Conservation (phyloP, 805 yeast species). For the Cyberlindnera japonica region DNA sequence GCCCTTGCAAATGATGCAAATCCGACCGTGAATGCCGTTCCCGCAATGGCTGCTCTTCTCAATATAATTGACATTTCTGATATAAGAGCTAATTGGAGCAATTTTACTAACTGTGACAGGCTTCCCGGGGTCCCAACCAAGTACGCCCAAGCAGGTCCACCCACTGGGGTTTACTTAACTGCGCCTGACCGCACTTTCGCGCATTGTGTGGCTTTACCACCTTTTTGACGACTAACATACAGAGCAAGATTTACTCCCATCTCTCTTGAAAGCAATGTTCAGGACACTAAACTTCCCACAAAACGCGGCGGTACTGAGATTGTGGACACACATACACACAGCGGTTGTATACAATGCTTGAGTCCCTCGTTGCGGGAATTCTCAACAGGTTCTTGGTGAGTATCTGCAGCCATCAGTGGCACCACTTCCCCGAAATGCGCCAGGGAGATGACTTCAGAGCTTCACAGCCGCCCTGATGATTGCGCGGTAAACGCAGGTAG, state of each 20-base stretch:
- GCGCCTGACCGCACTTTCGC: no score
- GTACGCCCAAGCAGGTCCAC: no score
- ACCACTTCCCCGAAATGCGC: not conserved
- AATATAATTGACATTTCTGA: constrained; percentile 14
- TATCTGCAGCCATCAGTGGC: constrained; percentile 1
- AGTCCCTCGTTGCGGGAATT: constrained; percentile 60
- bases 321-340: not conserved
- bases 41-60: constrained; percentile 18
- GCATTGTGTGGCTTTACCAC: no score
- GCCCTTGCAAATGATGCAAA: constrained; percentile 26
- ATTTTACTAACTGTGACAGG: no score
- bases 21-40: constrained; percentile 22
- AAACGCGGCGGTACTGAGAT: constrained; percentile 1
- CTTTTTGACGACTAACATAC: not conserved
- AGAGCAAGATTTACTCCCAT: not conserved
- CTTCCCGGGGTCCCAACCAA: no score
- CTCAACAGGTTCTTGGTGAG: constrained; percentile 50
- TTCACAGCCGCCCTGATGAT: not conserved
- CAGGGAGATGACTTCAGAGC: not conserved
- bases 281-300: no score
- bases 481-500: not conserved
- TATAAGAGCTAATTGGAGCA: no score
- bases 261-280: no score
- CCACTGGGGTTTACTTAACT: no score
- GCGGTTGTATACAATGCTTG: constrained; percentile 43